Base-by-base conservation (phyloP, 495 filamentous ascomycete species). In the Xylaria castorea region DNA sequence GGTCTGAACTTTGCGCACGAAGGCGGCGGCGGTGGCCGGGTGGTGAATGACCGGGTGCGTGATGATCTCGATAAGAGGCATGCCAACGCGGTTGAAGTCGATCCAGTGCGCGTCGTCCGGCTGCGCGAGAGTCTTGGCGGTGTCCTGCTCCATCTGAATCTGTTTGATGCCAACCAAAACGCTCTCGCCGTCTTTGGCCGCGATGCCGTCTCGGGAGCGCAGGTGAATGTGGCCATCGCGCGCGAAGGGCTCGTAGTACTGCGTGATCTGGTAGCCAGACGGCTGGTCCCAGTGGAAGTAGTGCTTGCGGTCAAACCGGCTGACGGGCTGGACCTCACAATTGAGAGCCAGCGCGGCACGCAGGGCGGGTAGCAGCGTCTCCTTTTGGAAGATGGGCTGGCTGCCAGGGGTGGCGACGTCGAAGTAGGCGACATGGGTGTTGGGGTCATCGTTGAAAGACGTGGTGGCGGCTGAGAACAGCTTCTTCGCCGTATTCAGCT, bases 281-380 rank as follows among this genome's bases (percentile, higher is more conserved):
- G 97, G 96, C 79, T 99, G 96, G 81, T 99, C 96, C 87, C 94
- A 95, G 82, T 98, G 97, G 82, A 98, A 98, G 80, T 99, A 99
- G 77, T 99, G 96, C 80, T 99, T 99, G 63, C 96, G 88, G 81
- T 99, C 96, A 81, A 97, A 99, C 42, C 87, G 87, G 77, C 93
- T 97, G 60, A 87, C 86, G 2, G 81, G 85, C 77, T 94, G 90
- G 62, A 98, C 88, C 0, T 90, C 80, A 81, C 96, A 98, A 58
- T 90, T 88, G 42, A 99, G 84, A 2, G 94, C 94, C 18, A 98
- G 79, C 2, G 95, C 95, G 42, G 96, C 94, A 66, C 96, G 91
- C 32, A 99, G 79, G 36, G 96, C 96, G 46, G 96, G 97, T 20
- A 99, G 86, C 30, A 98, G 84, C 0, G 92, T 94, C 68, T 91